These are phyloP conservation scores for Leonotis leonurus DNA, from an alignment of 257 asterid genomes.

Conservation along the genomic window DNA sequence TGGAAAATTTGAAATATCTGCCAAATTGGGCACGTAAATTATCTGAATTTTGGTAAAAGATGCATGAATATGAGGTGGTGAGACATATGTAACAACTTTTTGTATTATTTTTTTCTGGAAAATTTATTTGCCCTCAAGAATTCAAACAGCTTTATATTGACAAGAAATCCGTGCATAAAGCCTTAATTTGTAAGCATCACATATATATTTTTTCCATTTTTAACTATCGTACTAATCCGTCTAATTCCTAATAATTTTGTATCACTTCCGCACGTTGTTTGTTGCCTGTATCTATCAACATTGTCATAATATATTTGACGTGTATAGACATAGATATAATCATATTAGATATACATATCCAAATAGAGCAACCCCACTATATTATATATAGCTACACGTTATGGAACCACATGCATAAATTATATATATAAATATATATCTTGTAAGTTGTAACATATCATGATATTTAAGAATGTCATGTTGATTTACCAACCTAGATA, in stretches of 20 bases:
- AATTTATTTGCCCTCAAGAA: conserved; percentile 4
- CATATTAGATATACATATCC: not conserved
- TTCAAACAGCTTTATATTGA: not conserved
- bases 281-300: not conserved
- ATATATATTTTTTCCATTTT: not conserved
- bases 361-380: not conserved
- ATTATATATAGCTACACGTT: not conserved
- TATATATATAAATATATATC: too few species aligned
- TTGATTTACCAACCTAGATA: too few species aligned
- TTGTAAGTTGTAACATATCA: too few species aligned
- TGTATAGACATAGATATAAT: not conserved
- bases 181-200: not conserved
- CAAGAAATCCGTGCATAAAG: conserved; percentile 9
- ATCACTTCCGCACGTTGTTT: not conserved
- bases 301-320: not conserved
- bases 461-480: too few species aligned
- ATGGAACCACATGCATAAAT: not conserved
- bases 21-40: not conserved
- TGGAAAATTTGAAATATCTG: not conserved
- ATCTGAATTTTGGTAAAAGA: conserved; percentile 11
- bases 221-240: not conserved
- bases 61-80: not conserved
- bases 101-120: not conserved
- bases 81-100: not conserved
- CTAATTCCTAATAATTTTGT: too few species aligned